Evolutionary conservation across 495 filamentous ascomycete species (phyloP).

Genomic region (Penicillium cinerascens): DNA sequence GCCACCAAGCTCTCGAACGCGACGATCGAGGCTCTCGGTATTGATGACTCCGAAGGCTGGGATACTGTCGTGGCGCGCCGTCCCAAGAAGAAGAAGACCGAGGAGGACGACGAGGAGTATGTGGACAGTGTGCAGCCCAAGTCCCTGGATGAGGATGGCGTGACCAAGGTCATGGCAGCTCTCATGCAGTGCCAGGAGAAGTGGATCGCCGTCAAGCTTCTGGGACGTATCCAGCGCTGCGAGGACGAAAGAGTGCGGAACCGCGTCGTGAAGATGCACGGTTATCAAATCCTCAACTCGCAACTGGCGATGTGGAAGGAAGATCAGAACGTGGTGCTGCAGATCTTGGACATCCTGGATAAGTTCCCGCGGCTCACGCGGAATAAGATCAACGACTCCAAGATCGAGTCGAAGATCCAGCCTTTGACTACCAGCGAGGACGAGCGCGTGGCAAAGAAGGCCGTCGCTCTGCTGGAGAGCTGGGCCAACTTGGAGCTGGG

Average conservation of each 20-base stretch:
- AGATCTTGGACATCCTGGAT: conserved; percentile 85
- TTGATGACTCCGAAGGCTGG: conserved; percentile 91
- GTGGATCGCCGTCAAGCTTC: conserved; percentile 96
- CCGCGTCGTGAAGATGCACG: conserved; percentile 92
- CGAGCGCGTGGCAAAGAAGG: conserved; percentile 66
- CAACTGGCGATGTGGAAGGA: conserved; percentile 80
- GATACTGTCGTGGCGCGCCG: conserved; percentile 83
- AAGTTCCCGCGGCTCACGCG: conserved; percentile 86
- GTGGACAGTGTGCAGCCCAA: conserved; percentile 85
- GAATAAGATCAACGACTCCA: conserved; percentile 96
- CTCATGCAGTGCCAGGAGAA: conserved; percentile 99
- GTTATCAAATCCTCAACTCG: conserved; percentile 89
- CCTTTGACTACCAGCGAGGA: conserved; percentile 65
- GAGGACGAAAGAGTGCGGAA: conserved; percentile 86
- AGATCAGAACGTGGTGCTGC: conserved; percentile 82
- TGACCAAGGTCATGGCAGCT: conserved; percentile 97
- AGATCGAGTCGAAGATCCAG: conserved; percentile 83
- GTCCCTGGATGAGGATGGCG: conserved; percentile 78
- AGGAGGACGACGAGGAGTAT: conserved; percentile 94
- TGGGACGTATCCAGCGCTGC: conserved; percentile 83
- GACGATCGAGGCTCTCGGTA: conserved; percentile 91
- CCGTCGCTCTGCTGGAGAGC: conserved; percentile 68
- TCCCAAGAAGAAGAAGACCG: conserved; percentile 89
- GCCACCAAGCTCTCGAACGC: conserved; percentile 87
- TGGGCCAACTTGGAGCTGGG: conserved; percentile 91